Conservation (phyloP, 352 stramenopile genomes). For the Aphanomyces cochlioides region DNA sequence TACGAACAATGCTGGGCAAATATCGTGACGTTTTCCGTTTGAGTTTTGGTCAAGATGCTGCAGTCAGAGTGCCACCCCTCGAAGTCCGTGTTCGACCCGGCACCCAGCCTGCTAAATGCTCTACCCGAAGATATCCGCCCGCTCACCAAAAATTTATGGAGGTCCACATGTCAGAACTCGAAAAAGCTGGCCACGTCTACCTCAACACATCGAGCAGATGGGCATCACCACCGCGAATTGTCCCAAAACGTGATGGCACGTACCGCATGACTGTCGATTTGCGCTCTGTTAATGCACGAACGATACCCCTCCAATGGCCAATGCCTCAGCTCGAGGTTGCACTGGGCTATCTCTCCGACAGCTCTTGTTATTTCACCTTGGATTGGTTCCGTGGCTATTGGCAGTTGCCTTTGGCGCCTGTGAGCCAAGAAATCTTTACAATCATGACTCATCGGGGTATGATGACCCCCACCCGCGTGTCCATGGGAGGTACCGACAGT, state of each 20-base stretch:
- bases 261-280: too few species aligned
- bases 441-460: conserved; percentile 28
- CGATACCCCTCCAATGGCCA: conserved; percentile 30
- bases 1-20: too few species aligned
- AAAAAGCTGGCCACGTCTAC: too few species aligned
- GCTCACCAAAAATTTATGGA: too few species aligned
- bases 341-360: conserved; percentile 14
- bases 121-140: too few species aligned
- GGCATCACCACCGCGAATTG: conserved; percentile 16
- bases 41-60: neutral
- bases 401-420: conserved; percentile 26
- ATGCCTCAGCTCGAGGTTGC: conserved; percentile 28
- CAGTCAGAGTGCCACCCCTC: conserved; percentile 6
- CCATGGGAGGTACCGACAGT: conserved; percentile 21
- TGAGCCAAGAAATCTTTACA: conserved; percentile 23
- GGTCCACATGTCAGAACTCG: too few species aligned
- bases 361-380: conserved; percentile 30
- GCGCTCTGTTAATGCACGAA: conserved; percentile 32
- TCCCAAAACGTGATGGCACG: conserved; percentile 30
- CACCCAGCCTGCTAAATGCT: too few species aligned
- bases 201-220: too few species aligned
- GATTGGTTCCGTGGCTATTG: conserved; percentile 37
- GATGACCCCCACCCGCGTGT: conserved; percentile 27
- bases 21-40: too few species aligned
- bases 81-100: neutral